These are phyloP conservation scores for Seiridium cupressi DNA, from an alignment of 2,329 filamentous ascomycete genomes.

Conservation along the genomic window DNA sequence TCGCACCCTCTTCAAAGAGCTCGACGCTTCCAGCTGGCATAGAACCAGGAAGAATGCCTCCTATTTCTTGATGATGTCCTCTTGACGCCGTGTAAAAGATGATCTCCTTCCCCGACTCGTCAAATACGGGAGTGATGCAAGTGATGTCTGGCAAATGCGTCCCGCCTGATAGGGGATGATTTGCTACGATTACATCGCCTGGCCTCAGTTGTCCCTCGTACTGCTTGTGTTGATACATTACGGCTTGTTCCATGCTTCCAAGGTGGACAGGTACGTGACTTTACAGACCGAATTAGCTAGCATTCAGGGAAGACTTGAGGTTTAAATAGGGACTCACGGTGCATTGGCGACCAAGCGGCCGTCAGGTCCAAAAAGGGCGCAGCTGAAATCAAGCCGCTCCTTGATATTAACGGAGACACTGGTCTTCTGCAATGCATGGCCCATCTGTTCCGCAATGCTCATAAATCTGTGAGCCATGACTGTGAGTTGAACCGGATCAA, in stretches of 20 bases:
- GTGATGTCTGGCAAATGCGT: constrained; percentile 23
- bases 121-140: constrained; percentile 8
- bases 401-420: constrained; percentile 78
- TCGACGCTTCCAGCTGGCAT: constrained; percentile 38
- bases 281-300: background rate
- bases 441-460: constrained; percentile 84
- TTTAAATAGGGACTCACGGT: constrained; percentile 33
- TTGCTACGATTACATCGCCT: constrained; percentile 20
- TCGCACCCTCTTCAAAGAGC: constrained; percentile 41
- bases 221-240: constrained; percentile 65
- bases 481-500: constrained; percentile 72
- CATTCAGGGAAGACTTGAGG: background rate
- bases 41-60: constrained; percentile 45
- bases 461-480: constrained; percentile 82
- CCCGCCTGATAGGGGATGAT: constrained; percentile 19
- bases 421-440: constrained; percentile 75
- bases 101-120: background rate
- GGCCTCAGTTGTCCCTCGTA: constrained; percentile 62
- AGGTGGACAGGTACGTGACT: constrained; percentile 70
- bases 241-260: constrained; percentile 76
- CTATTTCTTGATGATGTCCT: constrained; percentile 13
- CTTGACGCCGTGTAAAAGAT: constrained; percentile 11
- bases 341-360: constrained; percentile 73
- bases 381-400: constrained; percentile 78
- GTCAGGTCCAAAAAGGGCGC: constrained; percentile 72